A percentile compares a stretch with the other conserved stretches of the same genome.
These are phyloP conservation scores for Aureobasidium namibiae DNA, from an alignment of 2,329 filamentous ascomycete species.

Conservation along the genomic window DNA sequence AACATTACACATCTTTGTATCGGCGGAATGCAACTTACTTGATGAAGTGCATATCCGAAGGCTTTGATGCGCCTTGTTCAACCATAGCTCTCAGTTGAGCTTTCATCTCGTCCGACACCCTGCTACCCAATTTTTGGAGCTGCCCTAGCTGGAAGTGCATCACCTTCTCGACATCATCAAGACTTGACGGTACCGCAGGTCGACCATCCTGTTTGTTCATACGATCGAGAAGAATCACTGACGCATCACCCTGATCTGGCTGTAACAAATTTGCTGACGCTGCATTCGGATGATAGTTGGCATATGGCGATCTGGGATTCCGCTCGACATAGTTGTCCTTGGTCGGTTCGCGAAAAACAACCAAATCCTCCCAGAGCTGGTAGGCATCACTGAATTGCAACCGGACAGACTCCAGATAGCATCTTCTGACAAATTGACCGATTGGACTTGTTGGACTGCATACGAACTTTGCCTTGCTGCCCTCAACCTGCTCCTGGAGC, in stretches of 20 bases:
- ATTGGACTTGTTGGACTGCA: slow-evolving; percentile 64
- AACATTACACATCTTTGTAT: background rate
- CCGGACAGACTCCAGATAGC: slow-evolving; percentile 69
- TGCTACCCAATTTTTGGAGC: slow-evolving; percentile 73
- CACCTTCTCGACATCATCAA: slow-evolving; percentile 70
- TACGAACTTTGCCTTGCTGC: slow-evolving; percentile 47
- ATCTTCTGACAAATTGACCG: slow-evolving; percentile 69
- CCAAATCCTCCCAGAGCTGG: slow-evolving; percentile 73
- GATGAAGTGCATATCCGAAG: slow-evolving; percentile 69
- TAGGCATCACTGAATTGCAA: slow-evolving; percentile 73
- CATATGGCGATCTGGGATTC: slow-evolving; percentile 34
- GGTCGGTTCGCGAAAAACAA: slow-evolving; percentile 71
- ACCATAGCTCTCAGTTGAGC: slow-evolving; percentile 59
- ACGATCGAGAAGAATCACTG: slow-evolving; percentile 13
- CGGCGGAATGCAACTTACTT: slow-evolving; percentile 38
- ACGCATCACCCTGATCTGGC: slow-evolving; percentile 26
- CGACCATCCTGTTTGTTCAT: slow-evolving; percentile 19
- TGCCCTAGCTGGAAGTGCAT: slow-evolving; percentile 83
- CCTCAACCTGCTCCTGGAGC: slow-evolving; percentile 41
- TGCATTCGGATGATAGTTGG: background rate
- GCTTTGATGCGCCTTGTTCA: slow-evolving; percentile 56
- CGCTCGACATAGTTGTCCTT: slow-evolving; percentile 51
- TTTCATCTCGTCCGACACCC: slow-evolving; percentile 67
- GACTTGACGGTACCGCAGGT: slow-evolving; percentile 47
- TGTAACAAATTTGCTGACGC: slow-evolving; percentile 25